A percentile compares a stretch with the other conserved stretches of the same genome.
phyloP scores from a whole-genome alignment of 306 rosid species.

The Psophocarpus tetragonolobus region DNA sequence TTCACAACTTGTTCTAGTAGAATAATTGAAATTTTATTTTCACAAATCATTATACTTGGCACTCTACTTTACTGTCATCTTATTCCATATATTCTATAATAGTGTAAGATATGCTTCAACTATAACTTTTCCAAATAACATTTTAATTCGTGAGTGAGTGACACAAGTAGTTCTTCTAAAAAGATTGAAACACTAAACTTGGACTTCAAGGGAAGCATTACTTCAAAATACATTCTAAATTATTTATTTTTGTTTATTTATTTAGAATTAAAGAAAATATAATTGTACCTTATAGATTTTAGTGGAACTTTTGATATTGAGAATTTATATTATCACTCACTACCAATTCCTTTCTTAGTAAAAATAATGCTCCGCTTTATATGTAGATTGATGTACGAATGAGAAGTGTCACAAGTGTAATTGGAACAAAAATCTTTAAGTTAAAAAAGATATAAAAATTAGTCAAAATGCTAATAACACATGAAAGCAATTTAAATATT shows the following conservation, averaged over 20 bases:
- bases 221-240: background rate
- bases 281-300: conserved; percentile 65
- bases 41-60: background rate
- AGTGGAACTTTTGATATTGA: conserved; percentile 91
- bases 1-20: background rate
- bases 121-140: background rate
- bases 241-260: background rate
- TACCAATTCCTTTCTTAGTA: conserved; percentile 82
- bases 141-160: background rate
- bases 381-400: conserved; percentile 88
- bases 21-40: background rate
- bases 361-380: conserved; percentile 77
- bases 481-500: conserved; percentile 1
- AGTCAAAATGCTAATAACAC: background rate
- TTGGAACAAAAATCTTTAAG: conserved; percentile 82
- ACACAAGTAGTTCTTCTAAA: too few relatives aligned
- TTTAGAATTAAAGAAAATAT: background rate
- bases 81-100: background rate
- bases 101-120: conserved; percentile 15
- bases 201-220: background rate
- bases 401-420: conserved; percentile 78
- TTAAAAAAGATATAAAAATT: conserved; percentile 43
- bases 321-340: conserved; percentile 83
- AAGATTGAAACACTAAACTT: conserved; percentile 30
- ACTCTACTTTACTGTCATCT: background rate